A percentile compares a stretch with the other conserved stretches of the same genome.
These are phyloP conservation scores for Luvunga scandens DNA, from an alignment of 345 rosid species.

Conservation along the genomic window DNA sequence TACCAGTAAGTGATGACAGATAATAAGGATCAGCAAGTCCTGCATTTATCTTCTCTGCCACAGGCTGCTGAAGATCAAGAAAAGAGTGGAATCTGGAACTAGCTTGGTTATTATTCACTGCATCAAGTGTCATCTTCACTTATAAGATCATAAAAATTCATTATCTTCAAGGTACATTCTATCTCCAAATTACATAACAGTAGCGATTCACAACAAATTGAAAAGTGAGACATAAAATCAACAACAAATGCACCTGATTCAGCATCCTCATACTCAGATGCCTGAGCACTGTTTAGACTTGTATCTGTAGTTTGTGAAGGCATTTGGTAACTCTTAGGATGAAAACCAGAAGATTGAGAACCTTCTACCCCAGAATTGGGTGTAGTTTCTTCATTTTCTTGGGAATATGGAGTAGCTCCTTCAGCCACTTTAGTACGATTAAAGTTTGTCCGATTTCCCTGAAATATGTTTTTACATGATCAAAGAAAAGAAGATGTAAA, in stretches of 20 bases:
- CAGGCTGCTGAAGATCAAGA: constrained; percentile 44
- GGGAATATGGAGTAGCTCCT: constrained; percentile 40
- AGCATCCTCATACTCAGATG: constrained; percentile 77
- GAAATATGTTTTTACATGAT: not conserved
- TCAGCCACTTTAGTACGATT: constrained; percentile 49
- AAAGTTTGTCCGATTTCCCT: constrained; percentile 68
- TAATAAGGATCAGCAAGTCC: constrained; percentile 40
- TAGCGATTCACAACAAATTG: not conserved
- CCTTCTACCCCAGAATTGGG: constrained; percentile 47
- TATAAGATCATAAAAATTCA: constrained; percentile 10
- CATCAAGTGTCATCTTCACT: constrained; percentile 18
- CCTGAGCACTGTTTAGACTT: constrained; percentile 58
- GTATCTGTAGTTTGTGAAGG: constrained; percentile 60
- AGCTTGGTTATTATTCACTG: constrained; percentile 70
- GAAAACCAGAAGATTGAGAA: constrained; percentile 53
- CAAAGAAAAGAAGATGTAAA: not conserved
- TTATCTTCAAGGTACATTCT: not conserved
- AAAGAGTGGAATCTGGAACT: constrained; percentile 47
- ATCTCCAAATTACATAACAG: constrained; percentile 12
- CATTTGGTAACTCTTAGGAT: constrained; percentile 37
- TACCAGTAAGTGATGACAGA: constrained; percentile 49
- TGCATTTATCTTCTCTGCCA: constrained; percentile 36
- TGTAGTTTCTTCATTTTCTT: constrained; percentile 41
- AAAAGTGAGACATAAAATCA: constrained; percentile 3
- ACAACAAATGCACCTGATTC: constrained; percentile 66